Evolutionary conservation across 2,329 filamentous ascomycete genomes (phyloP).

Genomic region (Xylaria hypoxylon): DNA sequence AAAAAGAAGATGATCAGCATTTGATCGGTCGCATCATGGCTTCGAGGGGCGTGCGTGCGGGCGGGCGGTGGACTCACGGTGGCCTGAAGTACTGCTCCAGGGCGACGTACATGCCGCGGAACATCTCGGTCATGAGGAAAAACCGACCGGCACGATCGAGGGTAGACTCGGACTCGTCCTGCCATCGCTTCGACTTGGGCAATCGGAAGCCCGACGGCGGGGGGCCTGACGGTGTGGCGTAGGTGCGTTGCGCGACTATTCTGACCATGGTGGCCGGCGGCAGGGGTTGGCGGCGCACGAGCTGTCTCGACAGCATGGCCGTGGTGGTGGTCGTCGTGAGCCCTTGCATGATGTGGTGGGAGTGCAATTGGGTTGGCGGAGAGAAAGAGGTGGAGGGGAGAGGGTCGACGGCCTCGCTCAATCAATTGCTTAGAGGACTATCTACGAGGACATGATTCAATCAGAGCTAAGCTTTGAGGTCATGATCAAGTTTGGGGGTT

Average conservation of each 20-base stretch:
- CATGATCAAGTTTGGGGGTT: slow-evolving; percentile 44
- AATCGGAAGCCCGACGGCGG: slow-evolving; percentile 86
- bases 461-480: slow-evolving; percentile 42
- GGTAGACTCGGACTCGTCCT: slow-evolving; percentile 79
- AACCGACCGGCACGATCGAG: slow-evolving; percentile 90
- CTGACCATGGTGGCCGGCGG: slow-evolving; percentile 43
- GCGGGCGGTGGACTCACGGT: slow-evolving; percentile 76
- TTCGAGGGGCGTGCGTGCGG: neutral
- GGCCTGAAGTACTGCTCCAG: slow-evolving; percentile 98
- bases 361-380: slow-evolving; percentile 42
- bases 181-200: slow-evolving; percentile 79
- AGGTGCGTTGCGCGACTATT: slow-evolving; percentile 55
- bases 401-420: slow-evolving; percentile 38
- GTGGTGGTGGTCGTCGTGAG: slow-evolving; percentile 47
- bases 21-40: neutral
- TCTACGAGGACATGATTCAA: slow-evolving; percentile 29
- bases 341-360: slow-evolving; percentile 50
- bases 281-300: slow-evolving; percentile 48
- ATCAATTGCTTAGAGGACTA: slow-evolving; percentile 27
- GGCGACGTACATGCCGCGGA: slow-evolving; percentile 96
- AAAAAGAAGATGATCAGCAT: slow-evolving; percentile 33
- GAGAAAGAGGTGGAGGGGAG: slow-evolving; percentile 28
- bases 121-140: slow-evolving; percentile 96
- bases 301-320: slow-evolving; percentile 49
- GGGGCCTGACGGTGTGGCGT: slow-evolving; percentile 79